Percentiles rank a stretch among this genome's conserved stretches.
Conservation (phyloP, 495 filamentous ascomycete genomes). For the Lasiosphaeria hispida region DNA sequence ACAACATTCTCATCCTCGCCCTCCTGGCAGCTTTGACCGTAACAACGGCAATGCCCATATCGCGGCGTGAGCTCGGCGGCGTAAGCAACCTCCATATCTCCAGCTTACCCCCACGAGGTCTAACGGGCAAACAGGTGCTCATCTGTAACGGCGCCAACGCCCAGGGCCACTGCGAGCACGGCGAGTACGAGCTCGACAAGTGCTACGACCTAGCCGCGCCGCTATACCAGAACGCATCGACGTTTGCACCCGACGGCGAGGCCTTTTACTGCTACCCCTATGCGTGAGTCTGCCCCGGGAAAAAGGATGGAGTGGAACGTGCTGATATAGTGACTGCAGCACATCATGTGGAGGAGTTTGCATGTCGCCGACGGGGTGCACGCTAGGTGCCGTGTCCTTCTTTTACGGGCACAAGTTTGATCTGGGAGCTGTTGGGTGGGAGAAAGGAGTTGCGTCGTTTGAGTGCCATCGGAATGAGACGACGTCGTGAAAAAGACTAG, state of each 20-base stretch:
- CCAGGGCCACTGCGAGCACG: slow-evolving; percentile 36
- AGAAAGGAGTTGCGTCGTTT: slow-evolving; percentile 37
- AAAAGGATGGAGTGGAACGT: neutral
- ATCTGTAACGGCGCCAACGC: slow-evolving; percentile 44
- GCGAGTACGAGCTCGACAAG: slow-evolving; percentile 33
- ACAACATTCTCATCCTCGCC: neutral
- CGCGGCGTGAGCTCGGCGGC: slow-evolving; percentile 3
- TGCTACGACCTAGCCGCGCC: slow-evolving; percentile 38
- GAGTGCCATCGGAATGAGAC: slow-evolving; percentile 32
- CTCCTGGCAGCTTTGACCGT: neutral
- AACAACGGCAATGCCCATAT: neutral
- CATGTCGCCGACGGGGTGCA: slow-evolving; percentile 46
- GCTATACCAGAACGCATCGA: slow-evolving; percentile 33
- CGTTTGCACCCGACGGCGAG: slow-evolving; percentile 44
- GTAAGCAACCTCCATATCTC: slow-evolving; percentile 6
- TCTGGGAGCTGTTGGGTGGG: slow-evolving; percentile 35
- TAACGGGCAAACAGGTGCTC: slow-evolving; percentile 31
- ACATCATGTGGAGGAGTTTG: slow-evolving; percentile 36
- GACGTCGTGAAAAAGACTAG: neutral
- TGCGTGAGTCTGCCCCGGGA: slow-evolving; percentile 13
- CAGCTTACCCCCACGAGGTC: neutral
- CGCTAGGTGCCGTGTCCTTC: slow-evolving; percentile 38
- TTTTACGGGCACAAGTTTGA: slow-evolving; percentile 37
- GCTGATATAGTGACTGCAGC: neutral
- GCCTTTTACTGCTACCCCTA: slow-evolving; percentile 41